Evolutionary conservation across 73 alveolate genomes (phyloP).

Genomic region (Effrenium voratum): DNA sequence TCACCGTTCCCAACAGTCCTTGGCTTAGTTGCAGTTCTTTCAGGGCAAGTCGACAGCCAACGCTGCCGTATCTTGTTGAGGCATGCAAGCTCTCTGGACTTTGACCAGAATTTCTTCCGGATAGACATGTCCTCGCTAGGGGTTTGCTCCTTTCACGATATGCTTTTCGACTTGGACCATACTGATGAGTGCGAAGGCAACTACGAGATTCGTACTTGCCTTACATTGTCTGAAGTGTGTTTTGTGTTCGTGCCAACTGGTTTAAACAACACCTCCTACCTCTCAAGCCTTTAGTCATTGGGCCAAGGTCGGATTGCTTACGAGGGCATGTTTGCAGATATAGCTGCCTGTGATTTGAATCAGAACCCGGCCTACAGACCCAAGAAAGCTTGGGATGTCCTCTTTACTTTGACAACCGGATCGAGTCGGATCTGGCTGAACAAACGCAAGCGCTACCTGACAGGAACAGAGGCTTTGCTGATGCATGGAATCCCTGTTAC

Average conservation of each 20-base stretch:
- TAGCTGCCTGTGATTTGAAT: constrained; percentile 9
- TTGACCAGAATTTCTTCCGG: too few species aligned
- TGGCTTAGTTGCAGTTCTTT: not conserved
- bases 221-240: not conserved
- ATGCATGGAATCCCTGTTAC: constrained; percentile 14
- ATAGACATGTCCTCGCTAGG: not conserved
- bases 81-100: too few species aligned
- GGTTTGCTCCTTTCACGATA: not conserved
- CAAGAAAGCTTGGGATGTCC: not conserved
- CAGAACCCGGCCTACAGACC: constrained; percentile 23
- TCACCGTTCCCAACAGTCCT: not conserved
- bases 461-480: not conserved
- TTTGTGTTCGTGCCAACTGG: not conserved
- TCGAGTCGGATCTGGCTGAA: constrained; percentile 1
- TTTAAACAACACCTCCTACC: not conserved
- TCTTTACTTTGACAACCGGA: constrained; percentile 47
- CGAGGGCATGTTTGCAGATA: constrained; percentile 6
- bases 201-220: not conserved
- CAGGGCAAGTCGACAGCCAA: too few species aligned
- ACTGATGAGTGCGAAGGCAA: not conserved
- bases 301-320: not conserved
- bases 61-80: too few species aligned
- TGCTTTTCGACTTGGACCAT: not conserved
- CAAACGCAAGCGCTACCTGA: not conserved
- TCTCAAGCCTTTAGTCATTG: not conserved